phyloP scores from a whole-genome alignment of 164 flowering plant species.

The Nelumbo lutea region DNA sequence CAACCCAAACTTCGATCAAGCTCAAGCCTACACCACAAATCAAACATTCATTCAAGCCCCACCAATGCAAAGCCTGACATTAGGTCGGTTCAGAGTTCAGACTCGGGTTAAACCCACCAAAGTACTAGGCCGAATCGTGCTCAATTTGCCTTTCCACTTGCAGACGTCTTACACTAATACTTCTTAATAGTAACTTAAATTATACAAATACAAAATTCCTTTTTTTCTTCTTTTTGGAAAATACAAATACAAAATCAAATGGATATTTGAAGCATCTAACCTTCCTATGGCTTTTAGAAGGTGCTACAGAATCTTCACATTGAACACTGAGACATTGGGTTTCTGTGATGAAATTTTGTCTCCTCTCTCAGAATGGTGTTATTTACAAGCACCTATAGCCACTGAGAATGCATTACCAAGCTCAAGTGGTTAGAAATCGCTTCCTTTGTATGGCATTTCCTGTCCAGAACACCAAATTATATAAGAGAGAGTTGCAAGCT shows the following conservation, averaged over 20 bases:
- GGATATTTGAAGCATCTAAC: not conserved
- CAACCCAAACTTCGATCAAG: no score
- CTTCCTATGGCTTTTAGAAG: not conserved
- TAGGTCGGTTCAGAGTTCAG: no score
- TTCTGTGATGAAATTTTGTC: not conserved
- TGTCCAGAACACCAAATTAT: conserved; percentile 19
- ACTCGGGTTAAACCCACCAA: no score
- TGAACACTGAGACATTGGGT: not conserved
- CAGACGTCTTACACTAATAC: no score
- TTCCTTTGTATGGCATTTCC: conserved; percentile 73
- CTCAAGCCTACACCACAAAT: no score
- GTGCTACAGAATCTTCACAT: conserved; percentile 6
- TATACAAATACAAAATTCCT: not conserved
- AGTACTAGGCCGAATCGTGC: no score
- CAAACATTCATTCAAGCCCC: no score
- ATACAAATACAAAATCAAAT: no score
- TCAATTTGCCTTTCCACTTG: no score
- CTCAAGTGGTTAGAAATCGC: conserved; percentile 34
- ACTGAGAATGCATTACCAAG: not conserved
- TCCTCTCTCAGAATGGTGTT: conserved; percentile 1
- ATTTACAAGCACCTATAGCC: conserved; percentile 10
- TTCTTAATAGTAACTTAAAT: not conserved
- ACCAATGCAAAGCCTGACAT: no score
- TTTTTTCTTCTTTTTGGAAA: no score
- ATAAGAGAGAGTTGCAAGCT: not conserved